These are phyloP conservation scores for Cladorrhinum samala DNA, from an alignment of 495 filamentous ascomycete genomes.

Conservation along the genomic window DNA sequence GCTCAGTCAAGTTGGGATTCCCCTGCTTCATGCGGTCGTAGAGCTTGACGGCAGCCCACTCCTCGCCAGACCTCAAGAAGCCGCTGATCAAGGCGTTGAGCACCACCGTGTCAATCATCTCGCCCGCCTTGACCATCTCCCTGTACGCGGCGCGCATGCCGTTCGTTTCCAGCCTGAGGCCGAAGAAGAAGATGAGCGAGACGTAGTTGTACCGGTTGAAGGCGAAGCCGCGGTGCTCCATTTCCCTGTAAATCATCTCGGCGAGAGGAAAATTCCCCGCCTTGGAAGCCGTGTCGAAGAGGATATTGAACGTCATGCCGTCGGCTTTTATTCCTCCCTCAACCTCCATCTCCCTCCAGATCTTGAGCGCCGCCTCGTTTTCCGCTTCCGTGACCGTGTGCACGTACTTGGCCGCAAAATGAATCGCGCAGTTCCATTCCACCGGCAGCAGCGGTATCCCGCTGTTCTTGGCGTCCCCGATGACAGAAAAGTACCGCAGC, in stretches of 20 bases:
- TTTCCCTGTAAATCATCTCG: slow-evolving; percentile 77
- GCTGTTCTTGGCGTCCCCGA: slow-evolving; percentile 72
- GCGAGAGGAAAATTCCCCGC: slow-evolving; percentile 75
- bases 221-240: slow-evolving; percentile 56
- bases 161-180: slow-evolving; percentile 60
- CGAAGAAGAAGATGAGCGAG: slow-evolving; percentile 74
- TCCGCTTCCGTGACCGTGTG: slow-evolving; percentile 56
- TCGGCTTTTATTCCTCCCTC: slow-evolving; percentile 57
- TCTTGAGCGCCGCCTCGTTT: slow-evolving; percentile 61
- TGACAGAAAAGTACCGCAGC: slow-evolving; percentile 73
- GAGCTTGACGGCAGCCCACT: slow-evolving; percentile 63
- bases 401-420: slow-evolving; percentile 67
- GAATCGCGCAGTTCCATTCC: slow-evolving; percentile 80
- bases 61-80: slow-evolving; percentile 66
- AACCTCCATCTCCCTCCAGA: slow-evolving; percentile 89
- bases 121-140: slow-evolving; percentile 69
- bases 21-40: slow-evolving; percentile 73
- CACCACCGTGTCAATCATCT: slow-evolving; percentile 81
- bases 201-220: slow-evolving; percentile 72
- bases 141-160: slow-evolving; percentile 66
- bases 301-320: slow-evolving; percentile 77
- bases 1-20: slow-evolving; percentile 26
- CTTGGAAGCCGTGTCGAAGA: slow-evolving; percentile 84
- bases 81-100: slow-evolving; percentile 80
- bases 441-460: slow-evolving; percentile 54